Percentiles rank a stretch among this genome's conserved stretches.
phyloP scores from a whole-genome alignment of 2,329 filamentous ascomycete species.

The Sordariomycetes sp. region DNA sequence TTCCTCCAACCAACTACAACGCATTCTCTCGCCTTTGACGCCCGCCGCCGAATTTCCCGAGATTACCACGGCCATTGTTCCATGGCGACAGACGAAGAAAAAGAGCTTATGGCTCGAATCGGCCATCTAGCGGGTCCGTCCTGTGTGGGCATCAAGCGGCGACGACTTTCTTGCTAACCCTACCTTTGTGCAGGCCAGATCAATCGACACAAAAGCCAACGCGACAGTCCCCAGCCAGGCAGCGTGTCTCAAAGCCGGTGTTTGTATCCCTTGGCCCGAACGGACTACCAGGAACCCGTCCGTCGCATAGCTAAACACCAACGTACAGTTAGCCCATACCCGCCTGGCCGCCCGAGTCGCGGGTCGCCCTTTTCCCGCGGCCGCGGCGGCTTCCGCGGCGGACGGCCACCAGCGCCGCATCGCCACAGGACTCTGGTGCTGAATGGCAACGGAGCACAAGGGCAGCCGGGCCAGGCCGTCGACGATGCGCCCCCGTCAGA shows the following conservation, averaged over 20 bases:
- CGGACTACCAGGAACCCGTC: background rate
- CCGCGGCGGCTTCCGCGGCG: constrained; percentile 18
- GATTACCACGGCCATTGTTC: background rate
- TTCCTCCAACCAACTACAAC: background rate
- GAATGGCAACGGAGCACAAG: constrained; percentile 26
- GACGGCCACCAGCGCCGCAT: constrained; percentile 18
- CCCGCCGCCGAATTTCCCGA: background rate
- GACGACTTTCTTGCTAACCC: background rate
- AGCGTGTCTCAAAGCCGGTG: constrained; percentile 19
- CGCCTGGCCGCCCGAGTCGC: background rate
- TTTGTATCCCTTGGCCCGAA: constrained; percentile 15
- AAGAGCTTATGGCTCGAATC: constrained; percentile 43
- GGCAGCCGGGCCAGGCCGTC: constrained; percentile 11
- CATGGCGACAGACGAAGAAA: constrained; percentile 36
- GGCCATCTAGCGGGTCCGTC: constrained; percentile 36
- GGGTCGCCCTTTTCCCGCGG: background rate
- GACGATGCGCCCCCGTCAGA: constrained; percentile 19
- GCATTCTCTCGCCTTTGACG: background rate
- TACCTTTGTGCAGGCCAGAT: constrained; percentile 51
- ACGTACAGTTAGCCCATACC: constrained; percentile 1
- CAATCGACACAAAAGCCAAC: constrained; percentile 64
- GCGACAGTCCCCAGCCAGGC: constrained; percentile 10
- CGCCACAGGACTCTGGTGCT: constrained; percentile 52
- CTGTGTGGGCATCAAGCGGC: background rate
- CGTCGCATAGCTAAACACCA: constrained; percentile 2